Conservation (phyloP, 768 basidiomycete genomes). For the Xanthoconium stramineum region DNA sequence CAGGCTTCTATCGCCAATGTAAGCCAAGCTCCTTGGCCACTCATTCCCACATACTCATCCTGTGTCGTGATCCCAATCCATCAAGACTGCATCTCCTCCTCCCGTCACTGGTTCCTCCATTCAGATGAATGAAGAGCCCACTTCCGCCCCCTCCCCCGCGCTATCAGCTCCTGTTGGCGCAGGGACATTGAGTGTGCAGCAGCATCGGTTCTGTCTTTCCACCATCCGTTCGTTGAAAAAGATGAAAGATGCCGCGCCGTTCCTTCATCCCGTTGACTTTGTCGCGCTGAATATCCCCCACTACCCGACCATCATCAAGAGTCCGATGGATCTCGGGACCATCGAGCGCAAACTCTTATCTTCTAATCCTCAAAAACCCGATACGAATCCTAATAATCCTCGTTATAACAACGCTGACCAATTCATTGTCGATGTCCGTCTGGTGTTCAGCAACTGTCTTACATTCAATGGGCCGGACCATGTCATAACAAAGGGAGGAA, state of each 20-base stretch:
- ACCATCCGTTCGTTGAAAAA: conserved; percentile 83
- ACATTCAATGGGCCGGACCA: conserved; percentile 96
- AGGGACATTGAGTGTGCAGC: conserved; percentile 56
- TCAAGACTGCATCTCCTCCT: conserved; percentile 73
- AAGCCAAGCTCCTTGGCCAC: conserved; percentile 50
- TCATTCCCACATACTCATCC: conserved; percentile 51
- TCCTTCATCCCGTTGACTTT: conserved; percentile 85
- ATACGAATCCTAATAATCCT: conserved; percentile 65
- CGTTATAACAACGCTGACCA: conserved; percentile 76
- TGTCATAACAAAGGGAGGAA: conserved; percentile 71
- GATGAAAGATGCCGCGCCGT: conserved; percentile 77
- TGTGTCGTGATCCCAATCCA: conserved; percentile 19
- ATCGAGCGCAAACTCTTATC: conserved; percentile 83
- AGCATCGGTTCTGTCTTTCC: conserved; percentile 76
- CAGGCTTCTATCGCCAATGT: conserved; percentile 72
- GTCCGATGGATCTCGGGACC: conserved; percentile 92
- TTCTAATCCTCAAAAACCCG: conserved; percentile 77
- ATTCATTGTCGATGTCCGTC: conserved; percentile 79
- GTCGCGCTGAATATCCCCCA: conserved; percentile 83
- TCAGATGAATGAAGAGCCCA: conserved; percentile 29
- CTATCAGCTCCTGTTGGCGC: conserved; percentile 7
- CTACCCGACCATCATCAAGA: conserved; percentile 81
- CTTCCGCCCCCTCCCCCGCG: conserved; percentile 14
- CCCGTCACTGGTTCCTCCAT: conserved; percentile 48
- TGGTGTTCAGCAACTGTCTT: conserved; percentile 84